phyloP scores from a whole-genome alignment of 441 rosid species.

The Daphne laureola region DNA sequence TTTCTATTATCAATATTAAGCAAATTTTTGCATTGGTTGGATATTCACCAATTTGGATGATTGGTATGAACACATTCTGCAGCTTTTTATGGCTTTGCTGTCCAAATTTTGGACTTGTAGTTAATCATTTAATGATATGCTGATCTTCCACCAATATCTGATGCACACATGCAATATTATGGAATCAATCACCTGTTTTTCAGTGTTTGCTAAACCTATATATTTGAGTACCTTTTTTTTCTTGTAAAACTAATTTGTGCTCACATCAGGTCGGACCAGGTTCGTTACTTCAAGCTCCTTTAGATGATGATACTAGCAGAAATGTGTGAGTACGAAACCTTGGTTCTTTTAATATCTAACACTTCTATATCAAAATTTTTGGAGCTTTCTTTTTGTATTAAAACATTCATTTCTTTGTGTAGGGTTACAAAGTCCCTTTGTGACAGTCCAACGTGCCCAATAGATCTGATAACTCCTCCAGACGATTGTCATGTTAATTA shows the following conservation, averaged over 20 bases:
- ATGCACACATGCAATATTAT: too few relatives aligned
- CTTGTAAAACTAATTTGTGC: conserved; percentile 13
- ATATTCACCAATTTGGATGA: too few relatives aligned
- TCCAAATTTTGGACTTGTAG: too few relatives aligned
- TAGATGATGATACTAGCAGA: conserved; percentile 68
- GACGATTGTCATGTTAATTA: conserved; percentile 98
- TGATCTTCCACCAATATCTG: too few relatives aligned
- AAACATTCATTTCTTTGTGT: conserved; percentile 16
- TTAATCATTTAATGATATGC: too few relatives aligned
- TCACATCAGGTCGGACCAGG: conserved; percentile 79
- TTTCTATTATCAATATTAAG: too few relatives aligned
- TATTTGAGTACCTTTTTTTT: conserved; percentile 12
- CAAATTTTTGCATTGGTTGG: too few relatives aligned
- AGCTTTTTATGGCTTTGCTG: too few relatives aligned
- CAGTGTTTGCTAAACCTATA: conserved; percentile 10
- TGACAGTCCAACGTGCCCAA: conserved; percentile 74
- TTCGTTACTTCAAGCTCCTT: conserved; percentile 83
- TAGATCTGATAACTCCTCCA: conserved; percentile 89
- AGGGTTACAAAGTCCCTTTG: conserved; percentile 83
- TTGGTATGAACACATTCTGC: too few relatives aligned
- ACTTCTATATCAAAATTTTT: conserved; percentile 5
- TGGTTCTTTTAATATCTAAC: conserved; percentile 12
- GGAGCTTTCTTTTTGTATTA: conserved; percentile 9
- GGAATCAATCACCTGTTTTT: neutral
- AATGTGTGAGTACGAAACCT: conserved; percentile 64